Percentiles rank a stretch among this genome's conserved stretches.
Evolutionary conservation across 768 basidiomycete species (phyloP).

Genomic region (Antrodiella citrinella): DNA sequence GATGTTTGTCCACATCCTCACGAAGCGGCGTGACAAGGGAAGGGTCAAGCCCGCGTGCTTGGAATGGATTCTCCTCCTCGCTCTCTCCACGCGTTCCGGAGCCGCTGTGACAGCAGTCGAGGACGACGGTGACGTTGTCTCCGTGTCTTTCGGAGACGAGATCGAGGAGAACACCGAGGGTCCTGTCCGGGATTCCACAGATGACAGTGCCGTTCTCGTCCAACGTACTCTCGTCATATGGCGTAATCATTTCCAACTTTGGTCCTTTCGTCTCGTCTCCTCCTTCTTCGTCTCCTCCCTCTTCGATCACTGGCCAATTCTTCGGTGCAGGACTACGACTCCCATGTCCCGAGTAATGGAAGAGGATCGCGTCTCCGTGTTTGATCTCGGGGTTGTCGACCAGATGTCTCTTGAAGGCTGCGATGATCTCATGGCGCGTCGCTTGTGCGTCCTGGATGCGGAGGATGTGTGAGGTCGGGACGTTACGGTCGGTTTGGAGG

Average conservation of each 20-base stretch:
- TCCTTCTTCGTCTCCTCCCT: neutral
- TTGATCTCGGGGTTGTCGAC: conserved; percentile 4
- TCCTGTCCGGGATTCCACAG: conserved; percentile 8
- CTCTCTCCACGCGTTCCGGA: neutral
- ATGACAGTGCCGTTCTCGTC: neutral
- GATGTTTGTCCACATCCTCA: neutral
- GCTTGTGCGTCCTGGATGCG: neutral
- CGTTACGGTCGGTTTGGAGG: conserved; percentile 1
- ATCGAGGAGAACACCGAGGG: conserved; percentile 2
- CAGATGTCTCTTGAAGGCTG: conserved; percentile 1
- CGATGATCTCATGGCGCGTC: conserved; percentile 3
- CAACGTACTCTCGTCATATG: conserved; percentile 2
- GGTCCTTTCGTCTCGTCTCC: conserved; percentile 1
- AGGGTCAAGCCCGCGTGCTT: neutral
- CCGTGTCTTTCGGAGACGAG: conserved; percentile 1
- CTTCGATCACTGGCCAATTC: neutral
- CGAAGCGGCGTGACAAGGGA: neutral
- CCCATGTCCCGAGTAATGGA: conserved; percentile 7
- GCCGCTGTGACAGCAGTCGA: conserved; percentile 5
- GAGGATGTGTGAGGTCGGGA: neutral
- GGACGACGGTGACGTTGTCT: conserved; percentile 7
- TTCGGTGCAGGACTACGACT: neutral
- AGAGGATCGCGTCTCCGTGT: conserved; percentile 3
- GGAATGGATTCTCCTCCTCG: neutral
- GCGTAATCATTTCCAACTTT: conserved; percentile 4